A percentile compares a stretch with the other conserved stretches of the same genome.
Evolutionary conservation across 179 eudicot genomes (phyloP).

Genomic region (Spergularia azorica): DNA sequence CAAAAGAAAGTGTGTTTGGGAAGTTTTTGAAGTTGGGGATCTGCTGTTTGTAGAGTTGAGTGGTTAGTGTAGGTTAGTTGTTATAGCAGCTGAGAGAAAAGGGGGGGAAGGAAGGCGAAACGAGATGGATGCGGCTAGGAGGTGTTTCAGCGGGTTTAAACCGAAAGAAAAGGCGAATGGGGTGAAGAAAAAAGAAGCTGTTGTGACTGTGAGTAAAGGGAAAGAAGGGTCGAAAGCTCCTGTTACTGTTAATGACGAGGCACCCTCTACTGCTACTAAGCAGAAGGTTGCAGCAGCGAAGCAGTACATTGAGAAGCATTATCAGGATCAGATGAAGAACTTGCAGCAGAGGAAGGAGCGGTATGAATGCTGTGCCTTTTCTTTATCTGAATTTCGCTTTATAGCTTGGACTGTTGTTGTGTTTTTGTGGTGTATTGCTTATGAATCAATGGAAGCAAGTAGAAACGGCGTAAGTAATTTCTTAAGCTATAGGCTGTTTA

Average conservation of each 20-base stretch:
- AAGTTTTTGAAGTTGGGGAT: conserved; percentile 9
- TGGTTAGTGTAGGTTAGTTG: conserved; percentile 6
- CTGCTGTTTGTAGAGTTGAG: conserved; percentile 10
- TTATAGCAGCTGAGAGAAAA: not conserved
- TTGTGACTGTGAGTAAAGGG: conserved; percentile 40
- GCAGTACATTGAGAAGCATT: conserved; percentile 95
- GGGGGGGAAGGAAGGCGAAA: conserved; percentile 12
- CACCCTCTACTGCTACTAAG: conserved; percentile 68
- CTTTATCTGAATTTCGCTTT: conserved; percentile 1
- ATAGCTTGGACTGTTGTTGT: not conserved
- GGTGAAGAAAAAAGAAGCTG: conserved; percentile 60
- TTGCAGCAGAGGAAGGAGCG: conserved; percentile 91
- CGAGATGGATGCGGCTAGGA: conserved; percentile 69
- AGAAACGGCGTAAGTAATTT: not conserved
- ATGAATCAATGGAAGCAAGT: not conserved
- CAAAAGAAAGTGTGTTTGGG: conserved; percentile 10
- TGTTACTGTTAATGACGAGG: conserved; percentile 50
- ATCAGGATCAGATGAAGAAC: conserved; percentile 94
- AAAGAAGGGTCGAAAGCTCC: conserved; percentile 57
- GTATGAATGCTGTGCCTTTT: conserved; percentile 22
- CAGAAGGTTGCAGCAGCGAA: conserved; percentile 93
- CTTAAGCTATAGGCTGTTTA: not conserved
- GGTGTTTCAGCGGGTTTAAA: conserved; percentile 55
- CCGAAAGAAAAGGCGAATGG: conserved; percentile 63
- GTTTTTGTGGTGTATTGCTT: not conserved